Percentiles rank a stretch among this genome's conserved stretches.
phyloP scores from a whole-genome alignment of 805 yeast species.

The Blastobotrys attinorum region DNA sequence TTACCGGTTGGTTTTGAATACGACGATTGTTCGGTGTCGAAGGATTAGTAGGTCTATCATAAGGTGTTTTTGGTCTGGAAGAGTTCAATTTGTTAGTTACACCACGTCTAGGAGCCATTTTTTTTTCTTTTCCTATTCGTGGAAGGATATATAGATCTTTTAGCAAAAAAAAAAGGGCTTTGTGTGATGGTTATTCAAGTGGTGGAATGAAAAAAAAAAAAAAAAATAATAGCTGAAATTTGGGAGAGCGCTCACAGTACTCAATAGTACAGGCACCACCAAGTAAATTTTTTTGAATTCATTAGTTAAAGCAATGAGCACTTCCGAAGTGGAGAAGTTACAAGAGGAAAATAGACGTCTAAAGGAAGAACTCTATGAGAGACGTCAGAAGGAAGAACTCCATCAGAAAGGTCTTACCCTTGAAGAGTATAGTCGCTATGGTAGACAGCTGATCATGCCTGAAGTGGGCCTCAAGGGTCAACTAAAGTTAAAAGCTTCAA shows the following conservation, averaged over 20 bases:
- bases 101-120: neutral
- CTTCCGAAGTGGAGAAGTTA: slow-evolving; percentile 5
- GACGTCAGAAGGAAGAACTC: neutral
- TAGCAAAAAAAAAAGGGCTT: no score
- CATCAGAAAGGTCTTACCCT: no score
- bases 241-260: no score
- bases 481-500: slow-evolving; percentile 44
- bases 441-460: slow-evolving; percentile 93
- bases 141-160: no score
- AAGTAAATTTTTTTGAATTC: no score
- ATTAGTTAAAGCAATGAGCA: neutral
- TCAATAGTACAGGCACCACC: no score
- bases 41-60: neutral
- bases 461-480: slow-evolving; percentile 57
- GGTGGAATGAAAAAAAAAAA: neutral
- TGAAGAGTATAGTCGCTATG: slow-evolving; percentile 77
- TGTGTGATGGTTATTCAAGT: neutral
- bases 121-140: no score
- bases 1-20: no score
- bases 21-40: neutral
- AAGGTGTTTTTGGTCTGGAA: neutral
- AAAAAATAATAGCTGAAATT: no score
- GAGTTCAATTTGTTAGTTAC: neutral
- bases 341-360: slow-evolving; percentile 12
- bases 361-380: slow-evolving; percentile 9